Evolutionary conservation across 2,329 filamentous ascomycete species (phyloP), one percentile per base, ranked within the genome.

Genomic region (Trichoderma harzianum): DNA sequence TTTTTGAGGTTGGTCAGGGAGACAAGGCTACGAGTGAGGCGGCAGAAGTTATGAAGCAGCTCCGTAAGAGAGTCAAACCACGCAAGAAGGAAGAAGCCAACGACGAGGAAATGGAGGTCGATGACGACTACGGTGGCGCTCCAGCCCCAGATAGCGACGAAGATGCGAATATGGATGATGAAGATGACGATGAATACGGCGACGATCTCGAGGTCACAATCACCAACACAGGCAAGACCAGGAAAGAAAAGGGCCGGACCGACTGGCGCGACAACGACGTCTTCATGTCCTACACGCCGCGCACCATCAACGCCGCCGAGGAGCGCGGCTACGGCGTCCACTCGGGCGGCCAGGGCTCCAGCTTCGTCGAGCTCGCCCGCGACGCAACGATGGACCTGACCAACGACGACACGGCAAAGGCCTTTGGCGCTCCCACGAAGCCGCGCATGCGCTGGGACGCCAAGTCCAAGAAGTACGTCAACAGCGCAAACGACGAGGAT

Each of bases 221-320:
- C 75, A 89, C 90, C 16, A 90, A 90, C 78, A 83, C 88, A 58
- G 80, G 83, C 61, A 82, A 86, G 75, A 79, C 83, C 77, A 83
- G 60, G 24, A 77, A 75, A 24, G 72, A 84, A 78, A 88, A 85
- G 81, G 88, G 84, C 77, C 88, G 78, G 78, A 89, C 84, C 14
- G 88, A 90, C 60, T 97, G 90, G 87, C 90, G 93, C 78, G 95
- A 98, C 79, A 88, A 91, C 0, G 95, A 98, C 58, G 90, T 96
- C 76, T 99, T 97, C 89, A 98, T 99, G 94, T 93, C 93, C 11
- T 99, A 99, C 86, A 93, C 90, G 1, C 96, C 96, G 0, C 91
- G 92, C 73, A 90, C 90, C 55, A 88, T 89, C 76, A 96, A 95
- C 80, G 86, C 92, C 5, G 93, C 92, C 67, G 95, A 98, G 83